Percentiles rank a stretch among this genome's conserved stretches.
Evolutionary conservation across 2,329 filamentous ascomycete species (phyloP).

Genomic region (Cyanodermella asteris): DNA sequence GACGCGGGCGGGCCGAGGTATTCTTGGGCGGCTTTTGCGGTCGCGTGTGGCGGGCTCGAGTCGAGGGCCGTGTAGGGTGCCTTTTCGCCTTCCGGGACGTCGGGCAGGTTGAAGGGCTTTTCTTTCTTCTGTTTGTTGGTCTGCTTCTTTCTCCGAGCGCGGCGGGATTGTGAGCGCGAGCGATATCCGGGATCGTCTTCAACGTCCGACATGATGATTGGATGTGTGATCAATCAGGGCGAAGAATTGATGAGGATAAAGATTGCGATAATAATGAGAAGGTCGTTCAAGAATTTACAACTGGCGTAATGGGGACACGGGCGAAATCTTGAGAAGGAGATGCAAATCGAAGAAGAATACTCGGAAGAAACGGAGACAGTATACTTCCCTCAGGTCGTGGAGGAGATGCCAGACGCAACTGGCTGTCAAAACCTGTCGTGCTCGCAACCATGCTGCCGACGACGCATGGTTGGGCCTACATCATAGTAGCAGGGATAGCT

Average conservation of each 20-base stretch:
- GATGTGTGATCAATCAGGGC: constrained; percentile 2
- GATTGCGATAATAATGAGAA: background rate
- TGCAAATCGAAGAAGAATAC: constrained; percentile 1
- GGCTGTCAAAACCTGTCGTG: no score
- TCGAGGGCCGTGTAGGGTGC: constrained; percentile 1
- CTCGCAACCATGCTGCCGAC: no score
- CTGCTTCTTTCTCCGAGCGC: constrained; percentile 7
- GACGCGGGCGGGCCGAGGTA: constrained; percentile 2
- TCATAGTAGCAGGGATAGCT: no score
- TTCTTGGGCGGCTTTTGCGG: constrained; percentile 1
- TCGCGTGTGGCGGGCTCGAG: background rate
- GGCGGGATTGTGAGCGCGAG: constrained; percentile 7
- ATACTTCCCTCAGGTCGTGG: no score
- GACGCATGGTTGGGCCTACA: no score
- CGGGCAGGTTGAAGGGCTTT: constrained; percentile 1
- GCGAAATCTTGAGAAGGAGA: background rate
- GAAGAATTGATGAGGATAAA: constrained; percentile 4
- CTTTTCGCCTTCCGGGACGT: constrained; percentile 2
- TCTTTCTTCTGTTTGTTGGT: constrained; percentile 2
- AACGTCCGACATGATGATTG: constrained; percentile 3
- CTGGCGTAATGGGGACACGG: background rate
- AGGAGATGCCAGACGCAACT: no score
- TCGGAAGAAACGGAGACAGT: background rate
- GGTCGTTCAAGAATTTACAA: background rate
- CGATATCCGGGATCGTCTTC: constrained; percentile 4